These are phyloP conservation scores for Kluyveromyces dobzhanskii DNA, from an alignment of 805 yeast genomes.

Conservation along the genomic window DNA sequence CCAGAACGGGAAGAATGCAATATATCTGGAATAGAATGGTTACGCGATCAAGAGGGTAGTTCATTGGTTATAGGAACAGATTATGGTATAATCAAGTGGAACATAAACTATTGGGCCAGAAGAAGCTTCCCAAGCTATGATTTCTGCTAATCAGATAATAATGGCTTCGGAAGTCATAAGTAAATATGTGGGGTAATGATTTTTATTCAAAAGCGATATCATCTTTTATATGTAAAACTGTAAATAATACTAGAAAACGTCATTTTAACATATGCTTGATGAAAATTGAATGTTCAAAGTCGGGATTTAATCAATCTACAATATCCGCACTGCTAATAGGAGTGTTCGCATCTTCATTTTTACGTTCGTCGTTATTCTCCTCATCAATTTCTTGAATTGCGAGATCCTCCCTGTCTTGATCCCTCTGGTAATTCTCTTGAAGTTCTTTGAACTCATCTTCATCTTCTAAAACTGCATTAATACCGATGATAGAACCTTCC, in stretches of 20 bases:
- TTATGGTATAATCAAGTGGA: conserved; percentile 64
- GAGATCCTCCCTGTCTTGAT: conserved; percentile 12
- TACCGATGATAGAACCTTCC: conserved; percentile 75
- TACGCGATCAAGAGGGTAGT: conserved; percentile 41
- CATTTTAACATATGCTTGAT: too few species aligned
- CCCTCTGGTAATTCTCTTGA: conserved; percentile 35
- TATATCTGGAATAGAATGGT: conserved; percentile 56
- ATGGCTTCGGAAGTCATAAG: too few species aligned
- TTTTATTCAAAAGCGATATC: too few species aligned
- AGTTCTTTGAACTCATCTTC: conserved; percentile 59
- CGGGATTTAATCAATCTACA: conserved; percentile 29
- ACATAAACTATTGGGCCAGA: conserved; percentile 55
- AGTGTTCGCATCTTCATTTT: conserved; percentile 9
- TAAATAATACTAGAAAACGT: too few species aligned
- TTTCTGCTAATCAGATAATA: conserved; percentile 25
- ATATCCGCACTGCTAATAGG: conserved; percentile 30
- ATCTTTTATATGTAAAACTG: too few species aligned
- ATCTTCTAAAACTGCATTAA: conserved; percentile 67
- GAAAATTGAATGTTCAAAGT: too few species aligned
- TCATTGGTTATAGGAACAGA: conserved; percentile 54
- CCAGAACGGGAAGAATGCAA: conserved; percentile 35
- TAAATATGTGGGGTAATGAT: too few species aligned
- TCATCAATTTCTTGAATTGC: conserved; percentile 12
- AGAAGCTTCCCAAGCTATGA: conserved; percentile 52
- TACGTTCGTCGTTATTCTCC: conserved; percentile 7